These are phyloP conservation scores for Suillus weaverae DNA, from an alignment of 768 basidiomycete species.

Conservation along the genomic window DNA sequence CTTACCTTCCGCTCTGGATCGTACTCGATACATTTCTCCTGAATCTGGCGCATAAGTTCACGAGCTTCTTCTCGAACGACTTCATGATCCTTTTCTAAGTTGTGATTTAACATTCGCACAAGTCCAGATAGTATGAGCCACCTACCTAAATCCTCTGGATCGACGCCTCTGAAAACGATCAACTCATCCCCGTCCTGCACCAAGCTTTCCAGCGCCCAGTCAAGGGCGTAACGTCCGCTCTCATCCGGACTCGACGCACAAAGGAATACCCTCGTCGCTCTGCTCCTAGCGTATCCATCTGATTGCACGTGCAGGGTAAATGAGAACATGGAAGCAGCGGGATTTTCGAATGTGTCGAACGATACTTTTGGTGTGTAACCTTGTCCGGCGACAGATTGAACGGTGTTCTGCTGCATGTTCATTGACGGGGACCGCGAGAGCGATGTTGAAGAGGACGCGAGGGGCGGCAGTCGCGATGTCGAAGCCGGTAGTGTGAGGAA, in stretches of 20 bases:
- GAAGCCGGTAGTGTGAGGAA: slow-evolving; percentile 22
- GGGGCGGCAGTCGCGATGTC: slow-evolving; percentile 16
- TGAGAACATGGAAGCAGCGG: slow-evolving; percentile 81
- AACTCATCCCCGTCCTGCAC: slow-evolving; percentile 91
- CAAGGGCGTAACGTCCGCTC: slow-evolving; percentile 82
- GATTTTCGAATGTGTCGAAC: slow-evolving; percentile 87
- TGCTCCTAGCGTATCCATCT: slow-evolving; percentile 72
- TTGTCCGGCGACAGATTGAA: slow-evolving; percentile 27
- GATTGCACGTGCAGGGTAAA: slow-evolving; percentile 84
- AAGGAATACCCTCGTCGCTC: slow-evolving; percentile 83
- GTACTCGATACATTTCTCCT: slow-evolving; percentile 75
- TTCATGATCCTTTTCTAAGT: slow-evolving; percentile 71
- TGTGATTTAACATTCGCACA: background rate
- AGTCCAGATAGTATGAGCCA: background rate
- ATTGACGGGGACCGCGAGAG: slow-evolving; percentile 14
- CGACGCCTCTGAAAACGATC: slow-evolving; percentile 87
- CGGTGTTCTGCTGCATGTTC: slow-evolving; percentile 13
- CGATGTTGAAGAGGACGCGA: slow-evolving; percentile 23
- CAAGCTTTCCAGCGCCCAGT: slow-evolving; percentile 88
- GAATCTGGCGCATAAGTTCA: slow-evolving; percentile 75
- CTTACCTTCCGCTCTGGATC: slow-evolving; percentile 75
- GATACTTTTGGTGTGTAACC: slow-evolving; percentile 54
- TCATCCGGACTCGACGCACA: slow-evolving; percentile 90
- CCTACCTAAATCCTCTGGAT: slow-evolving; percentile 78
- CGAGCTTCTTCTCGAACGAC: slow-evolving; percentile 82